Evolutionary conservation across 2,329 filamentous ascomycete species (phyloP).

Genomic region (Neonectria hederae): DNA sequence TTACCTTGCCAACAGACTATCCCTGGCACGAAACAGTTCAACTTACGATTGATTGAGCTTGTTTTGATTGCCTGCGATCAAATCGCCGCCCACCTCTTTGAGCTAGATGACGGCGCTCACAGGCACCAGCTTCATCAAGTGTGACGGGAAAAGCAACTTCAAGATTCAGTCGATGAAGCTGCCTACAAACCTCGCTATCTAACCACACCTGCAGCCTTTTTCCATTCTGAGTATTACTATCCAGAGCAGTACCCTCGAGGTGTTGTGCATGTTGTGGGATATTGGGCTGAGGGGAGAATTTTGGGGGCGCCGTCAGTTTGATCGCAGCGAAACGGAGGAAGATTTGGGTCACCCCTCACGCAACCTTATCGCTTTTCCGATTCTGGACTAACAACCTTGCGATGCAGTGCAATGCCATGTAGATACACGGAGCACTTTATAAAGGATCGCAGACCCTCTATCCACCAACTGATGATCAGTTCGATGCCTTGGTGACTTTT

Average conservation of each 20-base stretch:
- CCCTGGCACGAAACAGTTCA: background rate
- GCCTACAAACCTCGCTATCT: background rate
- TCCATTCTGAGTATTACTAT: background rate
- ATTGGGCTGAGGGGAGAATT: constrained; percentile 44
- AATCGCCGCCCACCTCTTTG: constrained; percentile 15
- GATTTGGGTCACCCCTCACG: constrained; percentile 13
- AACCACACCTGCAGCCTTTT: constrained; percentile 4
- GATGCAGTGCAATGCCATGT: background rate
- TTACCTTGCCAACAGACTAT: background rate
- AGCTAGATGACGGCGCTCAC: constrained; percentile 12
- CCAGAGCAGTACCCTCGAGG: constrained; percentile 5
- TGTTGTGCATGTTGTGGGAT: constrained; percentile 35
- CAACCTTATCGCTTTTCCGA: background rate
- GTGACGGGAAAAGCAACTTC: background rate
- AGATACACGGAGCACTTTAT: background rate
- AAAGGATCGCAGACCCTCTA: background rate
- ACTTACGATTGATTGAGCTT: constrained; percentile 18
- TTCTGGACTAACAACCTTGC: background rate
- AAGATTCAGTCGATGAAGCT: background rate
- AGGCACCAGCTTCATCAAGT: constrained; percentile 10
- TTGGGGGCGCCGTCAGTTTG: constrained; percentile 44
- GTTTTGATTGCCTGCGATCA: constrained; percentile 13
- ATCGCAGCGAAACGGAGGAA: constrained; percentile 34
- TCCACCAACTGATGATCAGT: constrained; percentile 4
- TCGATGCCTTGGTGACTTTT: background rate